These are phyloP conservation scores for Nemania sp. DNA, from an alignment of 2,329 filamentous ascomycete genomes.

Conservation along the genomic window DNA sequence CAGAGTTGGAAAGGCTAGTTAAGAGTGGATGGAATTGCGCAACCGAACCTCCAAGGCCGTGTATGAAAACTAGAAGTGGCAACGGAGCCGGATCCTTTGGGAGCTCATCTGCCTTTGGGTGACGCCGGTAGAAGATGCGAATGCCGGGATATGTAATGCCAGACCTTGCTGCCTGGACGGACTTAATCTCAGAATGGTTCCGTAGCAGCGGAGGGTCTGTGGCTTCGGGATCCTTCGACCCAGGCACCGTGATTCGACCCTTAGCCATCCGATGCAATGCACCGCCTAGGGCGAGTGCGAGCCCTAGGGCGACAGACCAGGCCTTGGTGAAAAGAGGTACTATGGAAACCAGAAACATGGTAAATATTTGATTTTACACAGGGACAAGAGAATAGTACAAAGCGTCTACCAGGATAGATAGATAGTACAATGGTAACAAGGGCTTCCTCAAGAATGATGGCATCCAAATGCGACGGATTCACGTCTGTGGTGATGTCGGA, in stretches of 20 bases:
- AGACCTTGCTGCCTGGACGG: slow-evolving; percentile 76
- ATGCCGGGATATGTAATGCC: slow-evolving; percentile 78
- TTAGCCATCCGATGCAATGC: slow-evolving; percentile 45
- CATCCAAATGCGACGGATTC: slow-evolving; percentile 21
- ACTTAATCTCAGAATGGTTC: slow-evolving; percentile 77
- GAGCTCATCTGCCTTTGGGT: slow-evolving; percentile 85
- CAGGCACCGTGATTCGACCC: slow-evolving; percentile 41
- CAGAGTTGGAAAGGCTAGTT: slow-evolving; percentile 83
- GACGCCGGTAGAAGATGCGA: slow-evolving; percentile 84
- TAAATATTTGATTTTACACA: slow-evolving; percentile 42
- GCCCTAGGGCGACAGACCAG: slow-evolving; percentile 39
- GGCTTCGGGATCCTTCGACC: slow-evolving; percentile 57
- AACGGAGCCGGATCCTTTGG: slow-evolving; percentile 78
- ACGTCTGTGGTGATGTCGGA: slow-evolving; percentile 24
- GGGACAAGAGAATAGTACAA: slow-evolving; percentile 18
- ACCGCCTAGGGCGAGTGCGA: slow-evolving; percentile 42
- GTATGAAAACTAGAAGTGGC: slow-evolving; percentile 89
- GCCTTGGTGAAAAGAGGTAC: slow-evolving; percentile 31
- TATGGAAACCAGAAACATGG: slow-evolving; percentile 42
- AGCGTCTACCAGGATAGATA: slow-evolving; percentile 14
- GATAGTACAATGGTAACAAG: slow-evolving; percentile 9
- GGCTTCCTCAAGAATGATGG: background rate
- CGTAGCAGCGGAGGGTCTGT: slow-evolving; percentile 84
- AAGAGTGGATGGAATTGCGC: slow-evolving; percentile 88
- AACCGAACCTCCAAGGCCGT: slow-evolving; percentile 91